These are phyloP conservation scores for Ocimum tenuiflorum DNA, from an alignment of 257 asterid genomes.

Conservation along the genomic window DNA sequence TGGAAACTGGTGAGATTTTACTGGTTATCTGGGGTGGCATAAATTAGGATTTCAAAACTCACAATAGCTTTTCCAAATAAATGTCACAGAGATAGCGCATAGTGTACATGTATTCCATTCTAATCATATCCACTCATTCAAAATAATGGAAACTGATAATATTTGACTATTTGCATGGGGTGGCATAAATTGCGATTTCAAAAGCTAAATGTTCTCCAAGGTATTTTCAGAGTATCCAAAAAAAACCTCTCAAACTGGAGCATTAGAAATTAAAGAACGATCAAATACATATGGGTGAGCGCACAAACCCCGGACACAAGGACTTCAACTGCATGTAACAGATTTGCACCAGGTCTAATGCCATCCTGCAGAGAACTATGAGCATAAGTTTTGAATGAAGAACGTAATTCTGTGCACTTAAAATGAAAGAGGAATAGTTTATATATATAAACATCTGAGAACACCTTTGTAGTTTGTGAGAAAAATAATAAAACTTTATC, in stretches of 20 bases:
- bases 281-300: slow-evolving; percentile 14
- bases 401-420: slow-evolving; percentile 14
- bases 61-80: slow-evolving; percentile 7
- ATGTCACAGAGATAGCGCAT: background rate
- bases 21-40: slow-evolving; percentile 1
- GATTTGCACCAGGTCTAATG: slow-evolving; percentile 77
- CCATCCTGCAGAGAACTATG: slow-evolving; percentile 62
- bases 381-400: slow-evolving; percentile 24
- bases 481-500: slow-evolving; percentile 72
- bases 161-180: background rate
- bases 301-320: slow-evolving; percentile 87
- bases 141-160: slow-evolving; percentile 6
- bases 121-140: background rate
- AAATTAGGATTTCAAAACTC: background rate
- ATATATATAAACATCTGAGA: slow-evolving; percentile 15
- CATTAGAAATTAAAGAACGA: background rate
- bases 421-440: slow-evolving; percentile 3
- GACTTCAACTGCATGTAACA: slow-evolving; percentile 84
- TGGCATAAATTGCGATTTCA: background rate
- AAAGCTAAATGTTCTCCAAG: background rate
- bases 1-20: slow-evolving; percentile 3
- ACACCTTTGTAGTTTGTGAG: slow-evolving; percentile 78
- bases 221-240: background rate
- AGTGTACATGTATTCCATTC: background rate
- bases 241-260: slow-evolving; percentile 6